Conservation (phyloP, 2,329 filamentous ascomycete genomes). For the Colletotrichum sidae region DNA sequence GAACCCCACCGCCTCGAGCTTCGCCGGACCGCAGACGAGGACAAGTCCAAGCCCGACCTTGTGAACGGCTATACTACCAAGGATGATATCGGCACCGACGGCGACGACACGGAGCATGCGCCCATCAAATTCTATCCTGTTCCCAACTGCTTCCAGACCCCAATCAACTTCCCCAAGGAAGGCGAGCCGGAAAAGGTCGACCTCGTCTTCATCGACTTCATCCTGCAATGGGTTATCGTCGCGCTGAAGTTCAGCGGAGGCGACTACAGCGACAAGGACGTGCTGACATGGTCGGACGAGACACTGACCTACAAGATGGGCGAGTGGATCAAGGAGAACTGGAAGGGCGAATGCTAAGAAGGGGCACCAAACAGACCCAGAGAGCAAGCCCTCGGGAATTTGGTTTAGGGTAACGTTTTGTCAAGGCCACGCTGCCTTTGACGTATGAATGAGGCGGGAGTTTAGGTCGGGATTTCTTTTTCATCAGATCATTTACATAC, state of each 20-base stretch:
- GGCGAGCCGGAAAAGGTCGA: slow-evolving; percentile 80
- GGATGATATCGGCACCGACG: slow-evolving; percentile 85
- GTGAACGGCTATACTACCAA: slow-evolving; percentile 85
- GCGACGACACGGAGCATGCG: slow-evolving; percentile 89
- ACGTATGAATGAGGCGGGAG: slow-evolving; percentile 8
- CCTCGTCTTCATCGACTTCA: slow-evolving; percentile 91
- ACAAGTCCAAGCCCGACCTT: slow-evolving; percentile 54
- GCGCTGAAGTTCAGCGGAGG: slow-evolving; percentile 74
- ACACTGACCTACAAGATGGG: slow-evolving; percentile 67
- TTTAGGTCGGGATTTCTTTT: slow-evolving; percentile 7
- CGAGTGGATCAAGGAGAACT: slow-evolving; percentile 70
- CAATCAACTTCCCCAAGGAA: slow-evolving; percentile 68
- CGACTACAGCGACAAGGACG: slow-evolving; percentile 60
- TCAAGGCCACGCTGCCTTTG: too few species aligned
- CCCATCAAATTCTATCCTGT: slow-evolving; percentile 79
- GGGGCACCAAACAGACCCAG: neutral
- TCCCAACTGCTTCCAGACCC: slow-evolving; percentile 85
- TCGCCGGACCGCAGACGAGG: slow-evolving; percentile 45
- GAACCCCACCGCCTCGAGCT: slow-evolving; percentile 47
- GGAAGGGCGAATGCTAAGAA: slow-evolving; percentile 60
- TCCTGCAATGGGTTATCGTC: slow-evolving; percentile 82
- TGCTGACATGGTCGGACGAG: slow-evolving; percentile 63
- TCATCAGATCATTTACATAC: neutral
- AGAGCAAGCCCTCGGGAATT: slow-evolving; percentile 1
- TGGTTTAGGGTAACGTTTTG: neutral